Evolutionary conservation across 2,329 filamentous ascomycete genomes (phyloP).

Genomic region (Apiospora sp.): DNA sequence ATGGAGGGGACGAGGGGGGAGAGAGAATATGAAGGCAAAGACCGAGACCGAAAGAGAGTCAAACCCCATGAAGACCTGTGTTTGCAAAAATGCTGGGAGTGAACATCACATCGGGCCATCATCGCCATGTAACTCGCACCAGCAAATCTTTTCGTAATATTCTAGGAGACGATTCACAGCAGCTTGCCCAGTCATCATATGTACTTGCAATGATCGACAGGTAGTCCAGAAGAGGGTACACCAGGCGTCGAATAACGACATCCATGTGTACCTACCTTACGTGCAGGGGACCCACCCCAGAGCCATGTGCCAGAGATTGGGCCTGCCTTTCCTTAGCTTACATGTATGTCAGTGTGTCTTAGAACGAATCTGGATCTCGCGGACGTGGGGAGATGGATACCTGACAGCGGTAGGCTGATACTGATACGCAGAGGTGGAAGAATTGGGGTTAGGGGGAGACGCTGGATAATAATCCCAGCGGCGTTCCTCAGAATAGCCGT

Average conservation of each 20-base stretch:
- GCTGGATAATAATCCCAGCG: background rate
- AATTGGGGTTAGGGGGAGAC: background rate
- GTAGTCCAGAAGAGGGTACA: background rate
- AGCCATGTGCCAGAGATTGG: constrained; percentile 18
- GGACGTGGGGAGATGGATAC: background rate
- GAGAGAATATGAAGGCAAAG: background rate
- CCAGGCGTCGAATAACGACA: background rate
- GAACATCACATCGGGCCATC: background rate
- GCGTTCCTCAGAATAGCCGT: constrained; percentile 3
- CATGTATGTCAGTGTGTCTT: constrained; percentile 20
- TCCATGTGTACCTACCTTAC: background rate
- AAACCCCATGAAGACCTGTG: background rate
- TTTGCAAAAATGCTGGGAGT: background rate
- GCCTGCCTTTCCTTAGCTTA: background rate
- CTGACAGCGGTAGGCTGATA: background rate
- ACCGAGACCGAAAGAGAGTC: background rate
- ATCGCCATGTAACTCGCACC: constrained; percentile 14
- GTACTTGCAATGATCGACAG: constrained; percentile 12
- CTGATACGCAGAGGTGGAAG: background rate
- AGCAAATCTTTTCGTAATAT: background rate
- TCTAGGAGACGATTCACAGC: constrained; percentile 10
- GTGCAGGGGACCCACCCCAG: constrained; percentile 1
- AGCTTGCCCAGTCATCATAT: background rate
- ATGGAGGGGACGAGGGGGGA: background rate
- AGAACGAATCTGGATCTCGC: constrained; percentile 17